phyloP scores from a whole-genome alignment of 495 filamentous ascomycete genomes.

The Staphylotrichum tortipilum region DNA sequence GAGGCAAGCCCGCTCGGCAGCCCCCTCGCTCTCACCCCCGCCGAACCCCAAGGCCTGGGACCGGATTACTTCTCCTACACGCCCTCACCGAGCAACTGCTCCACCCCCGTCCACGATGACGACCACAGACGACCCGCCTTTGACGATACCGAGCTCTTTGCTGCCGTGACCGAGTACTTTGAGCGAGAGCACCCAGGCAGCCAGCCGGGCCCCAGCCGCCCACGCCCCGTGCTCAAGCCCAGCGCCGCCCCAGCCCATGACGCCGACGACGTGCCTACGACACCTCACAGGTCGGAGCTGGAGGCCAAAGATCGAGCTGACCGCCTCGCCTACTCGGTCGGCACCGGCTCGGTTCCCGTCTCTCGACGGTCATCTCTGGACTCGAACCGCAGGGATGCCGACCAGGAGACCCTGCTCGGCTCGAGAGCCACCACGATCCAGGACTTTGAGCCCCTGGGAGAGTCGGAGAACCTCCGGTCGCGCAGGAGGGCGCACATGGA shows the following conservation, averaged over 20 bases:
- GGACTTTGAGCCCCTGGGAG: conserved; percentile 5
- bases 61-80: conserved; percentile 21
- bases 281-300: conserved; percentile 18
- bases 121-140: conserved; percentile 16
- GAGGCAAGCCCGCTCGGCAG: background rate
- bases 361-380: conserved; percentile 25
- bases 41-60: conserved; percentile 1
- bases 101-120: conserved; percentile 2
- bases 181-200: conserved; percentile 10
- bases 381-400: background rate
- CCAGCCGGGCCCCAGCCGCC: conserved; percentile 10
- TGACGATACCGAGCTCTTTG: conserved; percentile 18
- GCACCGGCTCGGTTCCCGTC: conserved; percentile 25
- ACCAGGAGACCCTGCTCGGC: background rate
- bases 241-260: conserved; percentile 2
- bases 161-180: conserved; percentile 19
- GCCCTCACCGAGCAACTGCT: conserved; percentile 3
- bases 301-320: conserved; percentile 28
- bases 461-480: conserved; percentile 3
- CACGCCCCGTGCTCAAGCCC: conserved; percentile 23
- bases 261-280: background rate
- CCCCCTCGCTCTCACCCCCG: conserved; percentile 6
- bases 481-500: conserved; percentile 16
- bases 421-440: background rate
- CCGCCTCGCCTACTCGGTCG: conserved; percentile 25